phyloP scores from a whole-genome alignment of 345 rosid genomes.

The Mercurialis annua region DNA sequence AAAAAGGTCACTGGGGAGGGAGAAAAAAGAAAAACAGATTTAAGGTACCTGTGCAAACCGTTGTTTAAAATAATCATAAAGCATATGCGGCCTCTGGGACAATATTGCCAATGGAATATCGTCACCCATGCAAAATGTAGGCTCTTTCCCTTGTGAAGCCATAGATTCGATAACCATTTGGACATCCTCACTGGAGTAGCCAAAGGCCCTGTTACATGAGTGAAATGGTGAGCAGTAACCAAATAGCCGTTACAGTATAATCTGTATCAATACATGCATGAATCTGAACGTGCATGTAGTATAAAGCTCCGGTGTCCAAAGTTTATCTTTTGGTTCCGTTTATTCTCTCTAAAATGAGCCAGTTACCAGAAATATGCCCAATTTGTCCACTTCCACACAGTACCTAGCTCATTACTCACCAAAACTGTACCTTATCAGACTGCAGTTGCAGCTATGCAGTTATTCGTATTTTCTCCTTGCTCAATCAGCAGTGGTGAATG shows the following conservation, averaged over 20 bases:
- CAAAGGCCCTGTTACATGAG: constrained; percentile 69
- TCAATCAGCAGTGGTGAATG: neutral
- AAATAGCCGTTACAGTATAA: constrained; percentile 6
- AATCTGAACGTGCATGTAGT: neutral
- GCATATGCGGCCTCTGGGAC: constrained; percentile 90
- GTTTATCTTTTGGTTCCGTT: neutral
- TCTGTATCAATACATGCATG: neutral
- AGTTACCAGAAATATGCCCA: neutral
- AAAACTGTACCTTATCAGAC: neutral
- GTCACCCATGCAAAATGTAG: constrained; percentile 98
- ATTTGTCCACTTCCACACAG: neutral
- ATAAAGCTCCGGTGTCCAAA: neutral
- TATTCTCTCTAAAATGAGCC: neutral
- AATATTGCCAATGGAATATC: constrained; percentile 82
- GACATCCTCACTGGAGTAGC: constrained; percentile 98
- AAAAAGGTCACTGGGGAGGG: neutral
- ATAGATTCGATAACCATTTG: constrained; percentile 97
- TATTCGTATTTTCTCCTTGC: neutral
- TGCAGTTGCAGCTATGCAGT: neutral
- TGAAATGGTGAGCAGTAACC: constrained; percentile 12
- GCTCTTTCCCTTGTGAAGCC: constrained; percentile 98
- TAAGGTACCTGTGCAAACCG: constrained; percentile 92
- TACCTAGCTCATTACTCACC: neutral
- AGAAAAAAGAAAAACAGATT: neutral
- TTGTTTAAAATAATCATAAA: constrained; percentile 96